These are phyloP conservation scores for Osmozyma mogii DNA, from an alignment of 805 yeast genomes.

Conservation along the genomic window DNA sequence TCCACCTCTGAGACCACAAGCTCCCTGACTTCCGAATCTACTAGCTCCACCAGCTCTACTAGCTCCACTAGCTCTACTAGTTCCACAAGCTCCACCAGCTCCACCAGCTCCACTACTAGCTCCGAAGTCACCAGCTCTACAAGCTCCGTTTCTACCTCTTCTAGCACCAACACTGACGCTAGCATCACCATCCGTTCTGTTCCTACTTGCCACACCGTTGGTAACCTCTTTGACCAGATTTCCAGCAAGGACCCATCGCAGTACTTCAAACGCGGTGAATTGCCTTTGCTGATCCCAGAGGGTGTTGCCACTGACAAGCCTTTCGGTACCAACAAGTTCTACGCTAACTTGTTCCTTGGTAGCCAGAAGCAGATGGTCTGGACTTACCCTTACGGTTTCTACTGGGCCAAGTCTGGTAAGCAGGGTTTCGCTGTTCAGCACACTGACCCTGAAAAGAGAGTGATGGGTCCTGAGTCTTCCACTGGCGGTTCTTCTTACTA, in stretches of 20 bases:
- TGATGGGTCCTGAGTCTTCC: slow-evolving; percentile 41
- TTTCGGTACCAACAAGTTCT: slow-evolving; percentile 71
- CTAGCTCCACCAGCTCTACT: slow-evolving; percentile 1
- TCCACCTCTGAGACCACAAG: background rate
- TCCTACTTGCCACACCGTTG: background rate
- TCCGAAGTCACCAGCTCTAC: background rate
- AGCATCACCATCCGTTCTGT: background rate
- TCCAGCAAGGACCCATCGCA: slow-evolving; percentile 36
- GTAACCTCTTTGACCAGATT: slow-evolving; percentile 42
- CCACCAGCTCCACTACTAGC: background rate
- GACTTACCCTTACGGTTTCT: slow-evolving; percentile 61
- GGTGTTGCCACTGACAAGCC: slow-evolving; percentile 40
- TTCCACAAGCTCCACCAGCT: background rate
- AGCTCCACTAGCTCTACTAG: background rate
- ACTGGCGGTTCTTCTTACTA: slow-evolving; percentile 38
- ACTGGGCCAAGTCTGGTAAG: slow-evolving; percentile 39
- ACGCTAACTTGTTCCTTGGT: slow-evolving; percentile 53
- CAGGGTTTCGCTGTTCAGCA: slow-evolving; percentile 61
- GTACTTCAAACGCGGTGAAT: slow-evolving; percentile 38
- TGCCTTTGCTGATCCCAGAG: slow-evolving; percentile 38
- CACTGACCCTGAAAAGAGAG: slow-evolving; percentile 36
- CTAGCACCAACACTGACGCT: background rate
- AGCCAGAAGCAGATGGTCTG: slow-evolving; percentile 47
- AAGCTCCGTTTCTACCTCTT: background rate
- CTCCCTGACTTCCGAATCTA: background rate